Percentiles rank a stretch among this genome's conserved stretches.
Conservation (phyloP, 2,329 filamentous ascomycete genomes). For the Aspergillus sp. region DNA sequence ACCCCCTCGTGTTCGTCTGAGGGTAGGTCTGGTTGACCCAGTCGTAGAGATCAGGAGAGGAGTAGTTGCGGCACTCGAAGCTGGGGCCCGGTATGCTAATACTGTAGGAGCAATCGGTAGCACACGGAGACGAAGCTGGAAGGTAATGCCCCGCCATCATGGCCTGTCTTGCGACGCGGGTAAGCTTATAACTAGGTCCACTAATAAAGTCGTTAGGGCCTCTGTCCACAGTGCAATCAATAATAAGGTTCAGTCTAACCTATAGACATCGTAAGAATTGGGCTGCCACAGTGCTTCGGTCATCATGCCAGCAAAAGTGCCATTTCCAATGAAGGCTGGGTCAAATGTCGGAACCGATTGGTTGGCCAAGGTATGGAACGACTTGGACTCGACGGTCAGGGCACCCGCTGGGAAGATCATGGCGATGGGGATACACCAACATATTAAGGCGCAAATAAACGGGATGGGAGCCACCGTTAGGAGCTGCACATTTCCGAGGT, state of each 20-base stretch:
- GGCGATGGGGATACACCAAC: slow-evolving; percentile 4
- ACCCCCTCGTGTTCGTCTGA: background rate
- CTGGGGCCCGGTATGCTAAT: background rate
- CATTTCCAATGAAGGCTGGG: background rate
- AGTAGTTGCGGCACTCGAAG: background rate
- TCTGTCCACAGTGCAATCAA: background rate
- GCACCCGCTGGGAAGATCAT: slow-evolving; percentile 3
- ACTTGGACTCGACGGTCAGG: background rate
- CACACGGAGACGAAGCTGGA: background rate
- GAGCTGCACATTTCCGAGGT: background rate
- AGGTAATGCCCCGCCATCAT: slow-evolving; percentile 4
- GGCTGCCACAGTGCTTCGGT: slow-evolving; percentile 3
- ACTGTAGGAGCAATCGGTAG: background rate
- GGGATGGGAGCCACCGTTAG: background rate
- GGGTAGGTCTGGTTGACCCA: slow-evolving; percentile 3
- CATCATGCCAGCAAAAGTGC: background rate
- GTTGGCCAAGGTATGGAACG: background rate
- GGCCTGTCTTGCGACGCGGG: background rate
- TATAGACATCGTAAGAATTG: background rate
- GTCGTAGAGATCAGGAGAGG: background rate
- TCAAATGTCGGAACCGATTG: slow-evolving; percentile 1
- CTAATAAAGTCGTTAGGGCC: background rate
- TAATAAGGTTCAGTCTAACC: background rate
- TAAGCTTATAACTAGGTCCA: background rate
- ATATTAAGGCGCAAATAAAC: background rate